Evolutionary conservation across 2,329 filamentous ascomycete species (phyloP), one percentile per base, ranked within the genome.

Genomic region (Fusarium solani-melongenae): DNA sequence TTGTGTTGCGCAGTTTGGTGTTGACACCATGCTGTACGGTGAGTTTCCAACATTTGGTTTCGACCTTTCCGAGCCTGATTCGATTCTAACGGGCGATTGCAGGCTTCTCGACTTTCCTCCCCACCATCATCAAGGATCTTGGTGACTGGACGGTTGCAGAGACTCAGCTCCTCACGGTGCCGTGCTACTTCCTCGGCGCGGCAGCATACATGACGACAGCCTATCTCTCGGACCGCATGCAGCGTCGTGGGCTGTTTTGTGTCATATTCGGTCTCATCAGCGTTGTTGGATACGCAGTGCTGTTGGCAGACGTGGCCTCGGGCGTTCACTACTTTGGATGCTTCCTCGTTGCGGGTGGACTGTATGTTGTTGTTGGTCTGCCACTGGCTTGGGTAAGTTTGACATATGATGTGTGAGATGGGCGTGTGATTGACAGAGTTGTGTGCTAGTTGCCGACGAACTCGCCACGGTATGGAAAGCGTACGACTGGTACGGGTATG

Each of bases 91-190:
- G n/a, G 15, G 55, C 10, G 8, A 9, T 5, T 5, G 5, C 27
- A 87, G 92, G 93, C 6, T 95, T 91, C 81, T 92, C 90, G 58
- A 94, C 92, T 0, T 95, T 95, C 78, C 83, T 96, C 51, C 93
- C 93, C 0, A 94, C 92, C 6, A 95, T 96, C 73, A 94, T 96
- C 80, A 85, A 89, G 46, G 90, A 88, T 5, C 88, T 95, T 60
- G 91, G 92, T 4, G 68, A 76, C 12, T 94, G 92, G 85, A 86
- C 89, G 0, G 84, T 85, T 0, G 88, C 92, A 0, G 86, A 93
- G 77, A 89, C 94, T 7, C 93, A 95, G 80, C 89, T 93, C 34
- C 87, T 95, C 36, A 95, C 93, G 0, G 92, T 96, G 55, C 93
- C 93, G 0, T 94, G 92, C 81, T 95, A 95, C 79, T 89, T 90